Conservation (phyloP, 2,329 filamentous ascomycete species). For the Teratosphaeriaceae sp. region DNA sequence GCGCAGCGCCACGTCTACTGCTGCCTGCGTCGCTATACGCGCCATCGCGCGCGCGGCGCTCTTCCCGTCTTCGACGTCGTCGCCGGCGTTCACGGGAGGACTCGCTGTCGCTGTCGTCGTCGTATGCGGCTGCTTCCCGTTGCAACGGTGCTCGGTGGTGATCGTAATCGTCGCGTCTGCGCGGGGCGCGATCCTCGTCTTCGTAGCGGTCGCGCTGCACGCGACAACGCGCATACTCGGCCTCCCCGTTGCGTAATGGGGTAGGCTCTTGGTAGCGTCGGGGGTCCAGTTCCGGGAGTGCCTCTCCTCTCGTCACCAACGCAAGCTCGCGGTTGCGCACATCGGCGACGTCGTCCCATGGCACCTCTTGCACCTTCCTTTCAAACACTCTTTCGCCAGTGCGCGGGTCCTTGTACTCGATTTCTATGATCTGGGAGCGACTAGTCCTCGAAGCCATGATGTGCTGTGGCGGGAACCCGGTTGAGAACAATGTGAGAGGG, state of each 20-base stretch:
- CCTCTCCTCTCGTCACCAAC: slow-evolving; percentile 1
- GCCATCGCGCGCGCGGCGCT: slow-evolving; percentile 1
- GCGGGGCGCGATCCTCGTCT: not conserved
- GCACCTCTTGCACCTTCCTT: slow-evolving; percentile 11
- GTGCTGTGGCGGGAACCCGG: not conserved
- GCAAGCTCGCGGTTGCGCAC: slow-evolving; percentile 11
- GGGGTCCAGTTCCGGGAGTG: not conserved
- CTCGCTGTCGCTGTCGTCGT: slow-evolving; percentile 7
- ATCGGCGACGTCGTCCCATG: slow-evolving; percentile 9
- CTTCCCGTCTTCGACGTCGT: not conserved
- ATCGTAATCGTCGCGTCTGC: not conserved
- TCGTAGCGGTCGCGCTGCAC: slow-evolving; percentile 2
- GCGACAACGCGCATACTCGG: not conserved
- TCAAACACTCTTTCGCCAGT: slow-evolving; percentile 6
- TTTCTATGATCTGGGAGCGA: slow-evolving; percentile 7
- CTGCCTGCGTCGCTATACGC: not conserved
- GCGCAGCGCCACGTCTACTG: not conserved
- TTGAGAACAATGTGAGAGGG: not conserved
- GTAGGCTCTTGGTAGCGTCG: not conserved
- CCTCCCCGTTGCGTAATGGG: not conserved
- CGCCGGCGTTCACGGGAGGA: slow-evolving; percentile 3
- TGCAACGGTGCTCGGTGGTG: no score
- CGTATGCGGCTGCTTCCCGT: no score
- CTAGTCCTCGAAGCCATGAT: not conserved
- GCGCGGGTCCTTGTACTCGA: slow-evolving; percentile 10